Conservation (phyloP, 2,329 filamentous ascomycete genomes). For the Fusarium sp. region DNA sequence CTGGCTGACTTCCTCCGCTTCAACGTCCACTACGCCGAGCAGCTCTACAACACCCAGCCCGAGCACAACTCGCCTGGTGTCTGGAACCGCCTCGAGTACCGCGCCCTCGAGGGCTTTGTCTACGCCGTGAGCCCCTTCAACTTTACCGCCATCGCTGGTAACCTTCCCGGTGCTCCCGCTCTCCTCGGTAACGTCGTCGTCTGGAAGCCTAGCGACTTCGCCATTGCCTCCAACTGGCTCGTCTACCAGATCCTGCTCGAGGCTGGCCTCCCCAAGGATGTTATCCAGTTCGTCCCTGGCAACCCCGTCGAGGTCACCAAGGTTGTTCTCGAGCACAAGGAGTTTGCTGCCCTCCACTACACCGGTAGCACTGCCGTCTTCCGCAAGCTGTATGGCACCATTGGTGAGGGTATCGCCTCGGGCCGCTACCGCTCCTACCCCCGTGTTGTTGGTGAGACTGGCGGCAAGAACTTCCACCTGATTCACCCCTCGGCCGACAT, state of each 20-base stretch:
- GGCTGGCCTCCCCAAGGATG: slow-evolving; percentile 87
- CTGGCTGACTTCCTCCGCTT: slow-evolving; percentile 93
- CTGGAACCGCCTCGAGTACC: slow-evolving; percentile 93
- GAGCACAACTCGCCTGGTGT: slow-evolving; percentile 84
- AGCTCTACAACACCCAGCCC: slow-evolving; percentile 90
- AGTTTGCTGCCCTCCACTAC: slow-evolving; percentile 94
- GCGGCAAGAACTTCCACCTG: slow-evolving; percentile 94
- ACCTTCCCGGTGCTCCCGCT: slow-evolving; percentile 84
- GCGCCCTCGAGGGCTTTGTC: slow-evolving; percentile 93
- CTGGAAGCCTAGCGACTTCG: slow-evolving; percentile 94
- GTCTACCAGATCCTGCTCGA: slow-evolving; percentile 91
- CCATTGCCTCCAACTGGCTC: slow-evolving; percentile 91
- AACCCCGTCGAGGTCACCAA: slow-evolving; percentile 87
- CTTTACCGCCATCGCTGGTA: slow-evolving; percentile 94
- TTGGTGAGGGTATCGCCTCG: slow-evolving; percentile 83
- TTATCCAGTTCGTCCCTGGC: slow-evolving; percentile 94
- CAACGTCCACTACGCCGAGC: slow-evolving; percentile 93
- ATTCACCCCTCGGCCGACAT: slow-evolving; percentile 83
- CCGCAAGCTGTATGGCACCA: slow-evolving; percentile 87
- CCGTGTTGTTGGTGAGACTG: slow-evolving; percentile 89
- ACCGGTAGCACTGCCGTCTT: slow-evolving; percentile 94
- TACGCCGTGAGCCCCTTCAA: slow-evolving; percentile 97
- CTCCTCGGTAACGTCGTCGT: slow-evolving; percentile 94
- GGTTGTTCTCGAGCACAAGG: slow-evolving; percentile 77
- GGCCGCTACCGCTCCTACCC: slow-evolving; percentile 88